These are phyloP conservation scores for Serendipita sp. DNA, from an alignment of 768 basidiomycete genomes.

Conservation along the genomic window DNA sequence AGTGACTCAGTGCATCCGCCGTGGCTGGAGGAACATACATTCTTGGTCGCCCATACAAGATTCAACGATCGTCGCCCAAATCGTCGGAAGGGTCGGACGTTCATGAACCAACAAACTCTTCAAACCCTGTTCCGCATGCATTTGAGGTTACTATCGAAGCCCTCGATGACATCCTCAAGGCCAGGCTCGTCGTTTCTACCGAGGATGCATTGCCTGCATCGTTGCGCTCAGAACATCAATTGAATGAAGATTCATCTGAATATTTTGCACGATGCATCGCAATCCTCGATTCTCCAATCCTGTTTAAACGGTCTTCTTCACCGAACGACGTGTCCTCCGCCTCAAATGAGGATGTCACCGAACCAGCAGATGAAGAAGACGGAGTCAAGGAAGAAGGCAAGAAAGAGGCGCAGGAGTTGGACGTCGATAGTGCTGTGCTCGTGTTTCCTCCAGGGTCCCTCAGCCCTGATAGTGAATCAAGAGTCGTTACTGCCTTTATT, in stretches of 20 bases:
- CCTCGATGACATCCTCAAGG: conserved; percentile 10
- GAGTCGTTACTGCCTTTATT: conserved; percentile 41
- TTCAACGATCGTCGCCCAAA: background rate
- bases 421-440: conserved; percentile 47
- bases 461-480: conserved; percentile 11
- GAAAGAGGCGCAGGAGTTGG: conserved; percentile 10
- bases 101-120: background rate
- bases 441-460: conserved; percentile 60
- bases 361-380: conserved; percentile 12
- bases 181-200: conserved; percentile 9
- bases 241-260: no score
- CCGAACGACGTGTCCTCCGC: conserved; percentile 1
- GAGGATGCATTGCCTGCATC: background rate
- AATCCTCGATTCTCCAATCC: conserved; percentile 29
- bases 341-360: conserved; percentile 12
- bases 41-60: conserved; percentile 18
- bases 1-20: conserved; percentile 54
- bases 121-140: conserved; percentile 1
- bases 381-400: background rate
- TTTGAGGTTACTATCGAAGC: conserved; percentile 8
- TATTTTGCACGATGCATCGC: conserved; percentile 32
- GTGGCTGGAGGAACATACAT: conserved; percentile 38
- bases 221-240: no score
- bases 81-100: no score
- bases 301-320: conserved; percentile 13